A percentile compares a stretch with the other conserved stretches of the same genome.
Evolutionary conservation across 1,284 basidiomycete genomes (phyloP).

Genomic region (Sporisorium sorghi): DNA sequence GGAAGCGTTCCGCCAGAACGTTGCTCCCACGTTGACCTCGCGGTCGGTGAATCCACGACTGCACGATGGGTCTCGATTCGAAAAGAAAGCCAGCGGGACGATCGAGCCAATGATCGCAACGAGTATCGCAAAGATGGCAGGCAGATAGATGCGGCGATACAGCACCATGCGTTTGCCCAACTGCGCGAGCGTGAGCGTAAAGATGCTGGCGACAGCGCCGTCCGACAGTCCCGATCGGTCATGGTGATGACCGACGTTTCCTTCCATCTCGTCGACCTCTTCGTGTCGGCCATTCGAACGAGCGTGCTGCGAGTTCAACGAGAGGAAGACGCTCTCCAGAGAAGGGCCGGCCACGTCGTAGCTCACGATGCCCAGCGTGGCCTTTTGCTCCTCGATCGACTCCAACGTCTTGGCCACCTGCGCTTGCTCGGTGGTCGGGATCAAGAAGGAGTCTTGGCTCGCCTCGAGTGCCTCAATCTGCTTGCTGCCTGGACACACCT

Average conservation of each 20-base stretch:
- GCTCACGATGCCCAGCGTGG: constrained; percentile 71
- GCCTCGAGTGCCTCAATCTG: constrained; percentile 28
- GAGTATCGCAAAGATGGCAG: constrained; percentile 75
- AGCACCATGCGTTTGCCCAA: constrained; percentile 80
- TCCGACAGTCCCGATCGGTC: constrained; percentile 71
- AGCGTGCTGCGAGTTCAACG: constrained; percentile 73
- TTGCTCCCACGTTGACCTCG: constrained; percentile 59
- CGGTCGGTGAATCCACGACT: constrained; percentile 60
- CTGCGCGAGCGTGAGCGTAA: constrained; percentile 77
- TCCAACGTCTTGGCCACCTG: constrained; percentile 76
- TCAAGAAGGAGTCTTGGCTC: constrained; percentile 68
- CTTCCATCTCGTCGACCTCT: constrained; percentile 43
- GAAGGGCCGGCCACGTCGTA: constrained; percentile 80
- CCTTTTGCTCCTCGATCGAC: constrained; percentile 73
- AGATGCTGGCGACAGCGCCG: constrained; percentile 73
- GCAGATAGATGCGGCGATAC: constrained; percentile 77
- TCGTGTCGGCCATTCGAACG: constrained; percentile 34
- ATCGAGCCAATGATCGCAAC: constrained; percentile 77
- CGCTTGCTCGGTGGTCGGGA: constrained; percentile 28
- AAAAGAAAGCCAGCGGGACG: constrained; percentile 77
- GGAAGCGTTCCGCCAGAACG: constrained; percentile 24
- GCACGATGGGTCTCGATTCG: constrained; percentile 73
- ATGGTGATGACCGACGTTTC: constrained; percentile 23
- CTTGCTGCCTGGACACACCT: constrained; percentile 69
- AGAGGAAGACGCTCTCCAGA: constrained; percentile 83